Base-by-base conservation (phyloP, 2,329 filamentous ascomycete species). In the Cytospora schulzeri region DNA sequence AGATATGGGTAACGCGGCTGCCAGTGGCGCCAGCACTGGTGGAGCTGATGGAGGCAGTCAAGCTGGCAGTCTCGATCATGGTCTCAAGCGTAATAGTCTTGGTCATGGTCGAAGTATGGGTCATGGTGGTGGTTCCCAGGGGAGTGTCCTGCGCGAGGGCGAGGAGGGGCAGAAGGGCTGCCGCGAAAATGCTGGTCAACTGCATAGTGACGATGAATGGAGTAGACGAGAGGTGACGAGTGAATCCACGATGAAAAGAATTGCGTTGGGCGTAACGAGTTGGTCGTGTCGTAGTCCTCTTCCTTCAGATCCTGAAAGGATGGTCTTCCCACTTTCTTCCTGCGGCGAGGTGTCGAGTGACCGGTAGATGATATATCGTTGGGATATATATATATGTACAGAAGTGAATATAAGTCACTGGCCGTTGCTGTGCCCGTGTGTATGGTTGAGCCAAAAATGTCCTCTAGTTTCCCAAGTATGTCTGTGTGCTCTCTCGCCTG, bases 81-180 rank as follows among this genome's bases (percentile, higher is more conserved):
- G 75, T 71, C 53, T 75, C 75, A 63, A 78, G 70, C 48, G 77
- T 80, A 71, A 81, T 71, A 38, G 81, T 78, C 71, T 77, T 73
- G 54, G 79, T 79, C 67, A 86, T 79, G 54, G 80, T 85, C 73
- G 83, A 72, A 54, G 79, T 81, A 62, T 78, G 77, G 50, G 84
- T 87, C 29, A 78, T 78, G 22, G 83, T 86, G 56, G 76, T 77
- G 26, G 80, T 83, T 22, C 80, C 78, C 52, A 79, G 78, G 28
- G 71, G 71, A 62, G 73, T 70, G 38, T 73, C 74, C 59, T 78
- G 72, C 45, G 83, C 83, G 60, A 83, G 70, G 66, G 83, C 85
- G 71, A 86, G 73, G 60, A 84, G 77, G 70, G 85, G 84, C 72
- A 88, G 78, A 68, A 82, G 72, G 67, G 78, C 73, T 66, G 80